Percentiles rank a stretch among this genome's conserved stretches.
Conservation (phyloP, 2,329 filamentous ascomycete genomes). For the Fusarium torulosum region DNA sequence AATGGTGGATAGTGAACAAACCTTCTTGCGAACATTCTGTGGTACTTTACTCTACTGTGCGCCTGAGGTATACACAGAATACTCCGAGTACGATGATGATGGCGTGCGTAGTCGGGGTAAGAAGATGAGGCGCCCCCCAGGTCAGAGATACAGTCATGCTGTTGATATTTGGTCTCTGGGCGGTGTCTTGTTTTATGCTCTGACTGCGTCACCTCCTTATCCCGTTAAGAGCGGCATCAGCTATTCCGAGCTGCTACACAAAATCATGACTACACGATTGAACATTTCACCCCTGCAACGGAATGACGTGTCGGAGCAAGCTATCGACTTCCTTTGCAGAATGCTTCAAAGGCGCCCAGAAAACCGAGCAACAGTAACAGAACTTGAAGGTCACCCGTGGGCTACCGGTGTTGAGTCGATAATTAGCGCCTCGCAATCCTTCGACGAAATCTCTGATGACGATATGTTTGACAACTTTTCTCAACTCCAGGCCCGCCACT, state of each 20-base stretch:
- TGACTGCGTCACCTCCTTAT: constrained; percentile 86
- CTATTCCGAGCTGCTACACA: constrained; percentile 83
- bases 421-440: constrained; percentile 59
- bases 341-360: constrained; percentile 88
- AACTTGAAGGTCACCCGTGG: constrained; percentile 82
- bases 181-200: constrained; percentile 87
- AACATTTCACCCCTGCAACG: constrained; percentile 73
- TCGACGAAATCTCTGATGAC: constrained; percentile 73
- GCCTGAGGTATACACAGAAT: constrained; percentile 91
- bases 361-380: constrained; percentile 77
- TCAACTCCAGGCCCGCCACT: constrained; percentile 60
- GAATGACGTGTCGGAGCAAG: constrained; percentile 70
- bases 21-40: constrained; percentile 95
- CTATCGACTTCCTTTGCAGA: constrained; percentile 79
- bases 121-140: constrained; percentile 69
- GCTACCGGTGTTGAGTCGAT: constrained; percentile 58
- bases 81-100: constrained; percentile 75
- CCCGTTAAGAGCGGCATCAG: constrained; percentile 80
- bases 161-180: constrained; percentile 98
- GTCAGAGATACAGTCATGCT: constrained; percentile 85
- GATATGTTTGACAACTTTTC: constrained; percentile 71
- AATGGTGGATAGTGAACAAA: constrained; percentile 89
- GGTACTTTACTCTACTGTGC: constrained; percentile 96
- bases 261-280: constrained; percentile 84
- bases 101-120: constrained; percentile 73